These are phyloP conservation scores for Chlamydomonas sp. DNA, from an alignment of 139 green algal genomes.

Conservation along the genomic window DNA sequence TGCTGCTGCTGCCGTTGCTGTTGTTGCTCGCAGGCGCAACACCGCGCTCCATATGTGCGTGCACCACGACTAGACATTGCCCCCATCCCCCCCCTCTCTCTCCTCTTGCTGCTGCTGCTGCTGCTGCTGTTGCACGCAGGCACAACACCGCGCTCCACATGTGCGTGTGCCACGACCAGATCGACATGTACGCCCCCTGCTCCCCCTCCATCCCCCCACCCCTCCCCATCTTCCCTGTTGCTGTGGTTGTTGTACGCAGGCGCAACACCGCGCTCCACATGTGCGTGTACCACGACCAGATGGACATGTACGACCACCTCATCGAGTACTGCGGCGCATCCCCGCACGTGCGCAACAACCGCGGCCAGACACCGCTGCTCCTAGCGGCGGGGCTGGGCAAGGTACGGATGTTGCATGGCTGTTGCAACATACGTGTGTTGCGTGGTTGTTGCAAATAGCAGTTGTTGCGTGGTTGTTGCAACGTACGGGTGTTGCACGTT, in stretches of 20 bases:
- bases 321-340: conserved; percentile 39
- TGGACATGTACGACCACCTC: conserved; percentile 55
- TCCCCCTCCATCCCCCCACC: not conserved
- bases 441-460: too few species aligned
- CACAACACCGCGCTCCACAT: conserved; percentile 30
- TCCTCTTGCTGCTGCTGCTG: too few species aligned
- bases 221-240: too few species aligned
- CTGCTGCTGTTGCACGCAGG: too few species aligned
- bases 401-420: too few species aligned
- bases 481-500: too few species aligned
- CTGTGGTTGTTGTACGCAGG: too few species aligned
- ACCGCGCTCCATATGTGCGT: conserved; percentile 29
- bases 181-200: not conserved
- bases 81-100: too few species aligned
- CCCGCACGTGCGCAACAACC: conserved; percentile 37
- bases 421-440: too few species aligned
- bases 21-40: conserved; percentile 16
- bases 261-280: conserved; percentile 46
- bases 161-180: conserved; percentile 22
- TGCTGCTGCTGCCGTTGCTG: too few species aligned
- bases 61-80: conserved; percentile 18
- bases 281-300: conserved; percentile 38
- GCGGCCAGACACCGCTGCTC: conserved; percentile 36
- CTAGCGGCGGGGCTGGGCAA: conserved; percentile 45
- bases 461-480: too few species aligned